These are phyloP conservation scores for Anisodus acutangulus DNA, from an alignment of 257 asterid genomes.

Conservation along the genomic window DNA sequence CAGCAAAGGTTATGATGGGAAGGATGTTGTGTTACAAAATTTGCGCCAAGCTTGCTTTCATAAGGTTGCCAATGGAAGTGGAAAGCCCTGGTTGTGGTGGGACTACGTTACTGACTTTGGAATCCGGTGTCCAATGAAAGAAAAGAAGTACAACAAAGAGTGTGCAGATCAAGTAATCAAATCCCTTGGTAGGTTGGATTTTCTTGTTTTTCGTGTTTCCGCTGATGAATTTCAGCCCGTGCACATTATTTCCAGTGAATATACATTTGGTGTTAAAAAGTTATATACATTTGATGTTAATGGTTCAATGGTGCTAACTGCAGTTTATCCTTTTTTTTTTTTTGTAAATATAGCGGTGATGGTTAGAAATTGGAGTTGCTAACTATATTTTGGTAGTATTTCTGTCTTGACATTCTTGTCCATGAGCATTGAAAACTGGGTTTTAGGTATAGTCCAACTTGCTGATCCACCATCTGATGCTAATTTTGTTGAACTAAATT, in stretches of 20 bases:
- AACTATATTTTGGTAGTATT: slow-evolving; percentile 8
- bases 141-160: slow-evolving; percentile 48
- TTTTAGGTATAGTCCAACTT: background rate
- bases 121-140: slow-evolving; percentile 55
- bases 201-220: background rate
- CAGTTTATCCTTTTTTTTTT: background rate
- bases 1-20: slow-evolving; percentile 50
- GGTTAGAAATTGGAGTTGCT: background rate
- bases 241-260: background rate
- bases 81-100: slow-evolving; percentile 57
- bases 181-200: slow-evolving; percentile 63
- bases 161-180: slow-evolving; percentile 51
- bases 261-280: background rate
- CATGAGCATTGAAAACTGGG: background rate
- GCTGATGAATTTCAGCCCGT: background rate
- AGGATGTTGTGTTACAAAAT: slow-evolving; percentile 59
- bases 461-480: slow-evolving; percentile 9
- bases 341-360: background rate
- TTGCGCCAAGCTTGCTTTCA: slow-evolving; percentile 49
- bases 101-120: slow-evolving; percentile 51
- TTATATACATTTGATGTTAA: background rate
- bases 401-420: slow-evolving; percentile 19
- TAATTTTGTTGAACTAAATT: slow-evolving; percentile 5
- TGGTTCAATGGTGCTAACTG: background rate
- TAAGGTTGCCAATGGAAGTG: slow-evolving; percentile 50